Evolutionary conservation across 805 yeast species (phyloP).

Genomic region (Lipomyces yamanashiensis): DNA sequence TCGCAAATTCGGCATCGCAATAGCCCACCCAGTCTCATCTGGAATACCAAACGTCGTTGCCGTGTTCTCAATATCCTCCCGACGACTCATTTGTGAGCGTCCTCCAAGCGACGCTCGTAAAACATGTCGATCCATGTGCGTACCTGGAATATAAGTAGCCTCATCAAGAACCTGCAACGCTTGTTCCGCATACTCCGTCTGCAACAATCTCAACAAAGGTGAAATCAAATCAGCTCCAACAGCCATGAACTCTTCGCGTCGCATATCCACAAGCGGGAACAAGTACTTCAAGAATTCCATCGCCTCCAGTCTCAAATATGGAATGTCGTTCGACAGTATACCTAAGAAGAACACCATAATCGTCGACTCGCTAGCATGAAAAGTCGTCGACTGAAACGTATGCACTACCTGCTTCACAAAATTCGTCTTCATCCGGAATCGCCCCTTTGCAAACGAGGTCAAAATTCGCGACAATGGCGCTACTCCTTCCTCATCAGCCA

Average conservation of each 20-base stretch:
- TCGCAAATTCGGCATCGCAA: constrained; percentile 91
- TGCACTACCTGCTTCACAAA: constrained; percentile 80
- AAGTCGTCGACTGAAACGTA: constrained; percentile 68
- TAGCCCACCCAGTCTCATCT: constrained; percentile 94
- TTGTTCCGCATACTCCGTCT: constrained; percentile 85
- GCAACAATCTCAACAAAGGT: constrained; percentile 76
- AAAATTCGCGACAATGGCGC: constrained; percentile 71
- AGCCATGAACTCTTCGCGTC: constrained; percentile 77
- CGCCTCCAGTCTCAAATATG: constrained; percentile 82
- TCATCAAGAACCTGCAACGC: constrained; percentile 91
- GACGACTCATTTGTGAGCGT: constrained; percentile 54
- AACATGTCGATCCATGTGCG: constrained; percentile 88
- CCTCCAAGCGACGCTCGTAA: constrained; percentile 90
- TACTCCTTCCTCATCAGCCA: constrained; percentile 64
- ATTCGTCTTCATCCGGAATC: constrained; percentile 89
- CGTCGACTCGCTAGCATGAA: constrained; percentile 75
- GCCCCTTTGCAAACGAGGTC: constrained; percentile 71
- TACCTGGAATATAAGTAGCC: constrained; percentile 82
- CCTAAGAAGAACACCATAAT: constrained; percentile 78
- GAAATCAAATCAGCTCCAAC: constrained; percentile 95
- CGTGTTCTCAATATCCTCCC: constrained; percentile 80
- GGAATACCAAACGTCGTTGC: constrained; percentile 95
- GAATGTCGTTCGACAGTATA: constrained; percentile 70
- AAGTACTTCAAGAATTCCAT: constrained; percentile 74
- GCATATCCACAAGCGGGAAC: constrained; percentile 77